These are phyloP conservation scores for Aspergillus bertholletiae DNA, from an alignment of 495 filamentous ascomycete genomes.

Conservation along the genomic window DNA sequence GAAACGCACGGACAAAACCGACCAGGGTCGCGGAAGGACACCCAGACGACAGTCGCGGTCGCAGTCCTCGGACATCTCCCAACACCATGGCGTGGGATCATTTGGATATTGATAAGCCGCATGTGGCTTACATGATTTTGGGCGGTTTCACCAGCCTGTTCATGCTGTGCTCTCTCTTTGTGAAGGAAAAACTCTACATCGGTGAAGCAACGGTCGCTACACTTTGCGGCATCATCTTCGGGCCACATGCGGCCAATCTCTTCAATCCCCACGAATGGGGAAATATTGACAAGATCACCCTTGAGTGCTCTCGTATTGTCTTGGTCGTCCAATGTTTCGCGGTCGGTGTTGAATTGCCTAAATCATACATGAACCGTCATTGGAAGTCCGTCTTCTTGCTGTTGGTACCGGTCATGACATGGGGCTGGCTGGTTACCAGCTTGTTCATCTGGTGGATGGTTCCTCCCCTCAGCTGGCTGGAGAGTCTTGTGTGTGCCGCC, in stretches of 20 bases:
- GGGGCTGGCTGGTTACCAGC: conserved; percentile 91
- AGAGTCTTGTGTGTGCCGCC: conserved; percentile 79
- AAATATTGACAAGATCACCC: conserved; percentile 89
- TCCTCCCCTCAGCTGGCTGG: conserved; percentile 74
- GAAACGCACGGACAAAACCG: not conserved
- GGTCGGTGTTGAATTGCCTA: conserved; percentile 96
- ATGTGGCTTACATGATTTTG: conserved; percentile 97
- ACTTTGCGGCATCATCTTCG: conserved; percentile 94
- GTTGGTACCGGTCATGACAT: conserved; percentile 94
- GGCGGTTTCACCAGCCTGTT: conserved; percentile 97
- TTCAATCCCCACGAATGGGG: conserved; percentile 87
- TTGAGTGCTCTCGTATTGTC: conserved; percentile 96
- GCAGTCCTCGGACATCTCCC: not conserved
- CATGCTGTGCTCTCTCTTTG: conserved; percentile 95
- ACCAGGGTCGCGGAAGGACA: not conserved
- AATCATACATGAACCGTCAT: conserved; percentile 95
- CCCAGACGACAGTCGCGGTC: not conserved
- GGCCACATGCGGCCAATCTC: conserved; percentile 87
- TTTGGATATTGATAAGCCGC: conserved; percentile 86
- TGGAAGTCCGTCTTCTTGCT: conserved; percentile 91
- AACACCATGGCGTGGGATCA: conserved; percentile 86
- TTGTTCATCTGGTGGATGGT: conserved; percentile 98
- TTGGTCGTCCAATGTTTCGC: conserved; percentile 99
- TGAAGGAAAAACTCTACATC: conserved; percentile 98
- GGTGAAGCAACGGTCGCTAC: conserved; percentile 98